These are phyloP conservation scores for Aspergillus intermedius DNA, from an alignment of 2,329 filamentous ascomycete genomes.

Conservation along the genomic window DNA sequence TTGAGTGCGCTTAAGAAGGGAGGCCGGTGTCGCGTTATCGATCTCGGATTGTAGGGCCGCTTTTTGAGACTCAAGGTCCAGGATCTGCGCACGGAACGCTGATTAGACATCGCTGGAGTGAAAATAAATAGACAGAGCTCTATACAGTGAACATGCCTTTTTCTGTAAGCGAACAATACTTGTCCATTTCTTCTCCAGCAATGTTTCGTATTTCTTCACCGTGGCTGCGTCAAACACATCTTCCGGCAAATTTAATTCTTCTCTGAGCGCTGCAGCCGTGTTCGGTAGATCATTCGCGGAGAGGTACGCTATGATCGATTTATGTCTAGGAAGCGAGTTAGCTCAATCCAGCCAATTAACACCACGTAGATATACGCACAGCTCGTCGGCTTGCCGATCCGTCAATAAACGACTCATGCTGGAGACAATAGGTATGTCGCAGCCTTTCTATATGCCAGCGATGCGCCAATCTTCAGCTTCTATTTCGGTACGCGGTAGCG, in stretches of 20 bases:
- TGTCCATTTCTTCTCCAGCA: constrained; percentile 98
- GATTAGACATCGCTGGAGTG: constrained; percentile 5
- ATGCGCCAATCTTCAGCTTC: background rate
- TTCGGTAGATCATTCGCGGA: constrained; percentile 63
- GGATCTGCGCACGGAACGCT: constrained; percentile 54
- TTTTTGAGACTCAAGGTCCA: constrained; percentile 79
- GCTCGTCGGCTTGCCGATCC: constrained; percentile 73
- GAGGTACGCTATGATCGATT: constrained; percentile 85
- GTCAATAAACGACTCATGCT: constrained; percentile 67
- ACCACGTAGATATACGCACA: constrained; percentile 50
- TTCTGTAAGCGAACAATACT: constrained; percentile 88
- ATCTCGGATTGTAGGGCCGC: constrained; percentile 71
- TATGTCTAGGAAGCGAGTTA: constrained; percentile 57
- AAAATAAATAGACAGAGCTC: background rate
- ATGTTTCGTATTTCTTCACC: constrained; percentile 83
- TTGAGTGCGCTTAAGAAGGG: constrained; percentile 70
- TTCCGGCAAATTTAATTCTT: constrained; percentile 63
- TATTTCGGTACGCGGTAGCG: background rate
- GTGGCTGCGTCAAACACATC: constrained; percentile 65
- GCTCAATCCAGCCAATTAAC: background rate
- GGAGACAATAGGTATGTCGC: background rate
- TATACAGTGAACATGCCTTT: constrained; percentile 53
- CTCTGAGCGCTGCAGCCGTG: constrained; percentile 62
- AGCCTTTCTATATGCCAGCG: background rate
- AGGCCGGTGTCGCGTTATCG: constrained; percentile 72